Evolutionary conservation across 495 filamentous ascomycete species (phyloP), one percentile per base, ranked within the genome.

Genomic region (Penicillium ochrochloron): DNA sequence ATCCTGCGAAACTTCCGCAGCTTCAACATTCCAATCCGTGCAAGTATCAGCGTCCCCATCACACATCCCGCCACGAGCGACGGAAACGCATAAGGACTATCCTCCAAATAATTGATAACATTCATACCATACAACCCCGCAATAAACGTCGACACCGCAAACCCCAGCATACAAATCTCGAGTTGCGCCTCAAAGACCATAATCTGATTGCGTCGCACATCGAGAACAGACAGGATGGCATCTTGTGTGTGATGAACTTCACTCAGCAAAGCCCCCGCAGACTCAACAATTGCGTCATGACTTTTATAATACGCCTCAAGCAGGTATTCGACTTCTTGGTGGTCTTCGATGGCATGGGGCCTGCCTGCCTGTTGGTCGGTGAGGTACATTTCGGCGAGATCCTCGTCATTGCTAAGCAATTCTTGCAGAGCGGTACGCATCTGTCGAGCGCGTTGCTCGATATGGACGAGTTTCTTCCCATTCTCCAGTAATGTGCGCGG

Each of bases 331-430:
- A 75, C 73, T 54, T 72, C 72, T 68, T 75, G 75, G 29, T 78
- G 72, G 52, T 78, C 73, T 25, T 68, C 52, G 21, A 65, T 50
- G 4, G 41, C 54, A 62, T 78, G 75, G 14, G 66, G 65, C 6
- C 65, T 67, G 10, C 75, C 75, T 0, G 66, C 76, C 11, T 61
- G 65, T 50, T 80, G 77, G 63, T 77, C 82, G 3, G 73, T 73
- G 9, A 76, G 46, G 66, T 85, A 78, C 73, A 84, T 72, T n/a
- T 75, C 75, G 15, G 78, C 76, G 61, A 79, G 74, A 37, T 78
- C 75, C 41, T 75, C 69, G 33, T 76, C 74, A 7, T 70, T 69
- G 39, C 64, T 68, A 0, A 78, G 68, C 1, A 76, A 59, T 25
- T 78, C 74, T 44, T 69, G 67, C 6, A 73, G 37, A 1, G 70